Conservation (phyloP, 352 stramenopile genomes). For the Phytophthora palmivora region DNA sequence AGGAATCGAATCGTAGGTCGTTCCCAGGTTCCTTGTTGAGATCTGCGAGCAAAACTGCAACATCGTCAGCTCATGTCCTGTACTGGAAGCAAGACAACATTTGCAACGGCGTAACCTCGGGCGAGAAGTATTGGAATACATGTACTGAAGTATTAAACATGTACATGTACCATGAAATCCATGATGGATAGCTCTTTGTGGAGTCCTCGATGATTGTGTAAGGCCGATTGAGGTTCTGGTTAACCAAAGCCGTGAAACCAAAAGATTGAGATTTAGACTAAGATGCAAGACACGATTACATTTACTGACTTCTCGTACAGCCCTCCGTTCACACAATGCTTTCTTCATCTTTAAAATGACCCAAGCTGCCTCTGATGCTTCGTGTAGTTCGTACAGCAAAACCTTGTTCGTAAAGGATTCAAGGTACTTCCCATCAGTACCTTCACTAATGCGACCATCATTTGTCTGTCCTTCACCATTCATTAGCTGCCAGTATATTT, state of each 20-base stretch:
- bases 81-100: constrained; percentile 31
- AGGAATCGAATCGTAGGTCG: constrained; percentile 37
- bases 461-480: constrained; percentile 5
- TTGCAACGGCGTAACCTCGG: constrained; percentile 39
- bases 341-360: constrained; percentile 23
- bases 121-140: too few relatives aligned
- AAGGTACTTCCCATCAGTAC: constrained; percentile 26
- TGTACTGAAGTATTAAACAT: too few relatives aligned
- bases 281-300: not conserved
- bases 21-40: constrained; percentile 38
- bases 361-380: constrained; percentile 23
- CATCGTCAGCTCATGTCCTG: constrained; percentile 37
- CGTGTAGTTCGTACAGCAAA: constrained; percentile 18
- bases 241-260: too few relatives aligned
- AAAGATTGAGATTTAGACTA: too few relatives aligned
- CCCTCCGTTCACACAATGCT: constrained; percentile 24
- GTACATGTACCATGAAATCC: too few relatives aligned
- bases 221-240: too few relatives aligned
- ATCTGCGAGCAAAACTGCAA: constrained; percentile 56
- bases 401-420: constrained; percentile 35
- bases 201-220: too few relatives aligned
- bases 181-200: too few relatives aligned
- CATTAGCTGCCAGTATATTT: constrained; percentile 27
- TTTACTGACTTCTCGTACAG: constrained; percentile 30
- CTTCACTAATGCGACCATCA: constrained; percentile 26